These are phyloP conservation scores for Candida alai DNA, from an alignment of 805 yeast species.

Conservation along the genomic window DNA sequence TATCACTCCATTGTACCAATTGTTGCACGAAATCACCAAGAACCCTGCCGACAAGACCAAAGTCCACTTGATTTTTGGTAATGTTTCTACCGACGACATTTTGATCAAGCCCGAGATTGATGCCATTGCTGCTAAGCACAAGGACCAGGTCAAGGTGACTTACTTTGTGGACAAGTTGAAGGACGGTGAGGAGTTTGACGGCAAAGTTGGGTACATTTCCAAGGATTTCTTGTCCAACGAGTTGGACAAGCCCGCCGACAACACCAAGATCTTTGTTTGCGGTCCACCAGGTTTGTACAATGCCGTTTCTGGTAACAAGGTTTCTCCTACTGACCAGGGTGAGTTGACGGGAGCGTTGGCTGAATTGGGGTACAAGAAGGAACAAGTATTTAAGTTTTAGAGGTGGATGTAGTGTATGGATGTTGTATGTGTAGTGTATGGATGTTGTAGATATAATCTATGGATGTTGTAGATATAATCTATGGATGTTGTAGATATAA, in stretches of 20 bases:
- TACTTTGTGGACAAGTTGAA: slow-evolving; percentile 77
- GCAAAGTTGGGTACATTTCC: slow-evolving; percentile 71
- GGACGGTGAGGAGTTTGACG: slow-evolving; percentile 41
- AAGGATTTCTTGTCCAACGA: slow-evolving; percentile 63
- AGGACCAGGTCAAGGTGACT: slow-evolving; percentile 72
- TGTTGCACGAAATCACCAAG: slow-evolving; percentile 68
- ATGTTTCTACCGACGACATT: slow-evolving; percentile 72
- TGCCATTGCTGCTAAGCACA: slow-evolving; percentile 55
- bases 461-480: not conserved
- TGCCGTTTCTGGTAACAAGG: slow-evolving; percentile 82
- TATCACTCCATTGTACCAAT: slow-evolving; percentile 92
- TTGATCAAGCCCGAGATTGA: slow-evolving; percentile 78
- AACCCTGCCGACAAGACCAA: slow-evolving; percentile 88
- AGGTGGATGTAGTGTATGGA: not conserved
- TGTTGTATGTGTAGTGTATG: too few relatives aligned
- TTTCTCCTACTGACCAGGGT: slow-evolving; percentile 90
- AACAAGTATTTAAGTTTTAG: slow-evolving; percentile 85
- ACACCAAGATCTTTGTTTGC: slow-evolving; percentile 74
- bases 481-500: not conserved
- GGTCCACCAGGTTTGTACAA: slow-evolving; percentile 94
- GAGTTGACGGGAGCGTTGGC: slow-evolving; percentile 83
- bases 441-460: not conserved
- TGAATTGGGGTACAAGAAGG: slow-evolving; percentile 84
- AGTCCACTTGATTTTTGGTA: slow-evolving; percentile 79
- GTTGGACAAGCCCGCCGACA: slow-evolving; percentile 59